A percentile compares a stretch with the other conserved stretches of the same genome.
These are phyloP conservation scores for Ogataea methanolica DNA, from an alignment of 805 yeast genomes.

Conservation along the genomic window DNA sequence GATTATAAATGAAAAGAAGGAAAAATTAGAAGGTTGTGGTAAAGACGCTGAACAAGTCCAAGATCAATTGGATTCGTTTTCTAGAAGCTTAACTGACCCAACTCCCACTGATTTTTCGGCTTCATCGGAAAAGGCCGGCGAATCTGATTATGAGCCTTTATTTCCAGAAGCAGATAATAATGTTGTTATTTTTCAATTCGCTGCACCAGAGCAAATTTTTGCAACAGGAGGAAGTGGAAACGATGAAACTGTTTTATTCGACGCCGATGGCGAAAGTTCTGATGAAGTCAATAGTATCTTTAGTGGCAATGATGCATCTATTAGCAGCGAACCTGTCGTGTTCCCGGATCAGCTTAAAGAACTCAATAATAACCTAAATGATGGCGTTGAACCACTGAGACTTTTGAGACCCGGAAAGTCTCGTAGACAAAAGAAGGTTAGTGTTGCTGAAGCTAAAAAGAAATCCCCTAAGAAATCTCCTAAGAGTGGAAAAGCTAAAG, in stretches of 20 bases:
- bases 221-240: background rate
- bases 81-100: background rate
- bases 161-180: background rate
- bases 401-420: too few relatives aligned
- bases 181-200: slow-evolving; percentile 18
- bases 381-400: too few relatives aligned
- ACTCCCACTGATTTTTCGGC: too few relatives aligned
- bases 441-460: too few relatives aligned
- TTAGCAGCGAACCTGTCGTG: too few relatives aligned
- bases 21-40: background rate
- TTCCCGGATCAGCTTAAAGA: too few relatives aligned
- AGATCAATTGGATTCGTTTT: background rate
- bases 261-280: background rate
- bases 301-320: too few relatives aligned
- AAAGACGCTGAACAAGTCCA: too few relatives aligned
- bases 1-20: slow-evolving; percentile 1
- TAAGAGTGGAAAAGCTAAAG: background rate
- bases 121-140: background rate
- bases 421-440: too few relatives aligned
- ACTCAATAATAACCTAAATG: too few relatives aligned
- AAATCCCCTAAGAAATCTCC: too few relatives aligned
- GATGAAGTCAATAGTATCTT: too few relatives aligned
- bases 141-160: background rate
- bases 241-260: background rate
- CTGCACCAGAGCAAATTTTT: slow-evolving; percentile 16